These are phyloP conservation scores for Endotrypanum monterogeii DNA, from an alignment of 208 protist genomes.

Conservation along the genomic window DNA sequence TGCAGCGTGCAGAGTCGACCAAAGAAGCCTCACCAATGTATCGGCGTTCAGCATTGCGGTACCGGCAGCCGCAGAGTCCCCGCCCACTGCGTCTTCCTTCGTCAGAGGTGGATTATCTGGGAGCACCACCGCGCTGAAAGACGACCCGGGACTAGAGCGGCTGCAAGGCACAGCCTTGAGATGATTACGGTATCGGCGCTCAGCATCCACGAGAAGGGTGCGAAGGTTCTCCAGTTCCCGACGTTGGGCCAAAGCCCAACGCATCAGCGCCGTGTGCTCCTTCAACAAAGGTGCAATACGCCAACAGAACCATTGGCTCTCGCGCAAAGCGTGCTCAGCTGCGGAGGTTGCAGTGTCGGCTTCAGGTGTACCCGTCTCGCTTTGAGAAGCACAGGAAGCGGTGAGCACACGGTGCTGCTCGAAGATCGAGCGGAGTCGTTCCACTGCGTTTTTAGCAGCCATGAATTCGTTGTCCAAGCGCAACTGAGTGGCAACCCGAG, in stretches of 20 bases:
- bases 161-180: background rate
- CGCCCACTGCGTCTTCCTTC: background rate
- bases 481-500: background rate
- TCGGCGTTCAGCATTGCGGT: conserved; percentile 29
- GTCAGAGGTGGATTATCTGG: conserved; percentile 3
- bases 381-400: no score
- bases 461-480: conserved; percentile 4
- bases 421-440: background rate
- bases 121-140: background rate
- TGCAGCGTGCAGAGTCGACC: conserved; percentile 37
- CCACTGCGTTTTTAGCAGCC: background rate
- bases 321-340: background rate
- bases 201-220: conserved; percentile 9
- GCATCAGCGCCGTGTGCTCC: conserved; percentile 2
- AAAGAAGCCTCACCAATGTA: conserved; percentile 37
- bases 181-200: conserved; percentile 11
- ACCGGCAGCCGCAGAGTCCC: background rate
- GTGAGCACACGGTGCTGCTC: background rate
- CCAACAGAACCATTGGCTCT: conserved; percentile 9
- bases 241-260: conserved; percentile 10
- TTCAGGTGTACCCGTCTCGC: background rate
- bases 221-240: conserved; percentile 4
- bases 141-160: background rate
- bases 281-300: conserved; percentile 3
- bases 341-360: background rate